Percentiles rank a stretch among this genome's conserved stretches.
These are phyloP conservation scores for Citrus cavaleriei DNA, from an alignment of 345 rosid species.

Conservation along the genomic window DNA sequence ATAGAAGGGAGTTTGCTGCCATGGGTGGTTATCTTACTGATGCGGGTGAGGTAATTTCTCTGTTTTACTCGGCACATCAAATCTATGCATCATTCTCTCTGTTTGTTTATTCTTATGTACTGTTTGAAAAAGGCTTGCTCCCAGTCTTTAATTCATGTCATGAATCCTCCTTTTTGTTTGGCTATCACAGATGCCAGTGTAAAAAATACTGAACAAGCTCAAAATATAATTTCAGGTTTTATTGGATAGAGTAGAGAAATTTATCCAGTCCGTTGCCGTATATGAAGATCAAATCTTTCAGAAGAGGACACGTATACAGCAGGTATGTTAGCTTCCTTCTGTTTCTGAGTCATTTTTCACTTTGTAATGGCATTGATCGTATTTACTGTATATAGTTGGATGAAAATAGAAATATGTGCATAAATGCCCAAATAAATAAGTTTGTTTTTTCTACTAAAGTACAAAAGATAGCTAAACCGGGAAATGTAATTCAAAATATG, in stretches of 20 bases:
- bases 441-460: neutral
- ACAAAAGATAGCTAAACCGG: neutral
- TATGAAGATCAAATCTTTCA: conserved; percentile 95
- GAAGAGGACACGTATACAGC: conserved; percentile 88
- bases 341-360: neutral
- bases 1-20: conserved; percentile 78
- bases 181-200: neutral
- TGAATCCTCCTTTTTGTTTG: neutral
- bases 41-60: conserved; percentile 87
- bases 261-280: conserved; percentile 77
- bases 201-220: neutral
- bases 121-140: neutral
- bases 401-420: neutral
- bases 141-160: neutral
- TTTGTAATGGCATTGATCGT: neutral
- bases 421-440: neutral
- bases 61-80: neutral
- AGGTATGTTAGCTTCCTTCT: conserved; percentile 36
- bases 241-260: conserved; percentile 84
- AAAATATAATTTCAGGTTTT: conserved; percentile 44
- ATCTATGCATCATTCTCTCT: neutral
- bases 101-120: neutral
- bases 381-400: neutral
- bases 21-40: conserved; percentile 98
- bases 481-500: neutral